Percentiles rank a stretch among this genome's conserved stretches.
These are phyloP conservation scores for Symbiodinium natans DNA, from an alignment of 73 alveolate species.

Conservation along the genomic window DNA sequence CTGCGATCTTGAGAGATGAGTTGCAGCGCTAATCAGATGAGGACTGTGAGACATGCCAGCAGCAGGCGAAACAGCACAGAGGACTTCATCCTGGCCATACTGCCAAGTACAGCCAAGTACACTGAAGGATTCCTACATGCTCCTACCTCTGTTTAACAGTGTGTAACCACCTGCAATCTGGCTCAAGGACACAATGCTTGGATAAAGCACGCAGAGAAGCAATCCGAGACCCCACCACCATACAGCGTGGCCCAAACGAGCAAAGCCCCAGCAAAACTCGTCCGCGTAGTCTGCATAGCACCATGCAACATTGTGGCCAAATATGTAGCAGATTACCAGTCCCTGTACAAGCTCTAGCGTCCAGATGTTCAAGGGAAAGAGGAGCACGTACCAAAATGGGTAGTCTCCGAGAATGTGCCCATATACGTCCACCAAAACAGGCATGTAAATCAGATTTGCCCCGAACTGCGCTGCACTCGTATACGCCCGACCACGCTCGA, in stretches of 20 bases:
- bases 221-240: conserved; percentile 92
- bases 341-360: conserved; percentile 58
- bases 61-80: too few relatives aligned
- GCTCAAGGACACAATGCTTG: background rate
- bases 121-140: too few relatives aligned
- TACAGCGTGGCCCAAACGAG: conserved; percentile 65
- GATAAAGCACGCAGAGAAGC: conserved; percentile 28
- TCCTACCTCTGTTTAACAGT: too few relatives aligned
- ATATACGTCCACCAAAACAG: conserved; percentile 43
- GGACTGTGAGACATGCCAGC: too few relatives aligned
- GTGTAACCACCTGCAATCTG: background rate
- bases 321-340: background rate
- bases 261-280: conserved; percentile 41
- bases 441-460: conserved; percentile 80
- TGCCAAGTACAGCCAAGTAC: too few relatives aligned
- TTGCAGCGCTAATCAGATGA: too few relatives aligned
- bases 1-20: too few relatives aligned
- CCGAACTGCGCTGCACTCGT: conserved; percentile 71
- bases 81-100: too few relatives aligned
- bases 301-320: conserved; percentile 87
- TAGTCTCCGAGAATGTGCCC: background rate
- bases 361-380: conserved; percentile 56
- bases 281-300: conserved; percentile 84
- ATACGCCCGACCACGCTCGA: conserved; percentile 63
- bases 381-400: background rate